Percentiles rank a stretch among this genome's conserved stretches.
Conservation (phyloP, 1,284 basidiomycete genomes). For the Salmacisia buchloeana region DNA sequence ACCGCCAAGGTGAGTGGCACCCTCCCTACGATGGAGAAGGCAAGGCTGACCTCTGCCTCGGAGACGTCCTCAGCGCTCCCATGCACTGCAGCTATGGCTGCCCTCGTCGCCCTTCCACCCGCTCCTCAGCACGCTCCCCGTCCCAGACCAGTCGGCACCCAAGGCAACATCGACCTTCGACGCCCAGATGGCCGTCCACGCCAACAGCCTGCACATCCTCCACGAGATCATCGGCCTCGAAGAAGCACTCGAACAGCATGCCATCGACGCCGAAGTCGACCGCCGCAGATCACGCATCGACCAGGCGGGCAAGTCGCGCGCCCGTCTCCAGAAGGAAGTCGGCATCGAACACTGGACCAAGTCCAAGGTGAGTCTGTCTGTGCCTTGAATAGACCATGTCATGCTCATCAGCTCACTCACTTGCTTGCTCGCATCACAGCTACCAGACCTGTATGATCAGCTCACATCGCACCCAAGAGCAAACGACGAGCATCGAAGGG, state of each 20-base stretch:
- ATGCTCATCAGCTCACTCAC: background rate
- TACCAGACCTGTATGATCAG: slow-evolving; percentile 41
- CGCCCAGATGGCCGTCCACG: slow-evolving; percentile 64
- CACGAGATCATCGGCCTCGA: slow-evolving; percentile 33
- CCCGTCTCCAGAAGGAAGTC: slow-evolving; percentile 28
- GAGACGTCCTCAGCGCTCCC: slow-evolving; percentile 7
- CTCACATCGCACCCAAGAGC: slow-evolving; percentile 35
- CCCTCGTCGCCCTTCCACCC: slow-evolving; percentile 67
- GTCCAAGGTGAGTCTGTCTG: slow-evolving; percentile 5
- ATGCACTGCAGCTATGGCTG: slow-evolving; percentile 65
- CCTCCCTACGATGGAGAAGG: background rate
- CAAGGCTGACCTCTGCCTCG: background rate
- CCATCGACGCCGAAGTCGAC: slow-evolving; percentile 35
- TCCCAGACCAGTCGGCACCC: slow-evolving; percentile 71
- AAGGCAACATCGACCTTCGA: slow-evolving; percentile 52
- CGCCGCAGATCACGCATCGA: slow-evolving; percentile 38
- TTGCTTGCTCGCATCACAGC: slow-evolving; percentile 14
- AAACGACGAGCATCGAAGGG: slow-evolving; percentile 34
- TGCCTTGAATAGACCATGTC: background rate
- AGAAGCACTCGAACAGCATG: slow-evolving; percentile 29
- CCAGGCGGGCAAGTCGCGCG: slow-evolving; percentile 33
- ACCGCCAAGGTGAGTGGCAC: slow-evolving; percentile 57
- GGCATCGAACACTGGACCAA: slow-evolving; percentile 24
- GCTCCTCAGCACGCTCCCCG: slow-evolving; percentile 64
- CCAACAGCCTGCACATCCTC: slow-evolving; percentile 50